Evolutionary conservation across 2,329 filamentous ascomycete genomes (phyloP), one percentile per base, ranked within the genome.

Genomic region (Trichoderma simmonsii): DNA sequence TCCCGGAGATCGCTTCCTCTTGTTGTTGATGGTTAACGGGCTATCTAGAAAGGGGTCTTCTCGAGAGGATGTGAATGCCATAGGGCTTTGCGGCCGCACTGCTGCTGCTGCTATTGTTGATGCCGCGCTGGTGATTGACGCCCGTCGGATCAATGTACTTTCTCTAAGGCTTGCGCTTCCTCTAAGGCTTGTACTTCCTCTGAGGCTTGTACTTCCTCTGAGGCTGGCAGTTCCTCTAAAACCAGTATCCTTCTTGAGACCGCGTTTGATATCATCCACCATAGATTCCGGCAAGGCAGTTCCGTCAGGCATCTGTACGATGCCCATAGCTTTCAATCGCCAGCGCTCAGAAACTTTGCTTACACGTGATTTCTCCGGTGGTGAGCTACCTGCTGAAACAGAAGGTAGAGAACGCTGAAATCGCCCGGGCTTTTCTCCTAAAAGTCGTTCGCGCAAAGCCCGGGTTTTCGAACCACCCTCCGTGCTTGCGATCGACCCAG

Each of bases 271-370:
- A 30, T 86, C 83, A 43, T 82, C 75, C 14, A 85, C 85, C 54
- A 89, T 80, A 3, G 82, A 81, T 73, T 89, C 86, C 6, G 86
- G 87, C 3, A 88, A 75, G 73, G 85, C 86, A 62, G 85, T 83
- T n/a, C 87, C 83, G 73, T 89, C 84, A 5, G 85, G 82, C 82
- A 87, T 84, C 73, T 84, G 85, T 3, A 87, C 85, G 21, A 88
- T 82, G 11, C 84, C 85, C 84, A 86, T 85, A 56, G 84, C 84
- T 66, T 85, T 86, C 71, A 86, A 79, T 6, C 81, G 79, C 85
- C 85, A 86, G 51, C 82, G 79, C 67, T 83, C 82, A 7, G 83
- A 85, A 7, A 81, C 81, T 65, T 78, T 82, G 75, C 82, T 84
- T 3, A 77, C 69, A 11, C 79, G 77, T 3, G 75, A 71, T 7